A percentile compares a stretch with the other conserved stretches of the same genome.
These are phyloP conservation scores for Phytophthora litchii DNA, from an alignment of 352 stramenopile species.

Conservation along the genomic window DNA sequence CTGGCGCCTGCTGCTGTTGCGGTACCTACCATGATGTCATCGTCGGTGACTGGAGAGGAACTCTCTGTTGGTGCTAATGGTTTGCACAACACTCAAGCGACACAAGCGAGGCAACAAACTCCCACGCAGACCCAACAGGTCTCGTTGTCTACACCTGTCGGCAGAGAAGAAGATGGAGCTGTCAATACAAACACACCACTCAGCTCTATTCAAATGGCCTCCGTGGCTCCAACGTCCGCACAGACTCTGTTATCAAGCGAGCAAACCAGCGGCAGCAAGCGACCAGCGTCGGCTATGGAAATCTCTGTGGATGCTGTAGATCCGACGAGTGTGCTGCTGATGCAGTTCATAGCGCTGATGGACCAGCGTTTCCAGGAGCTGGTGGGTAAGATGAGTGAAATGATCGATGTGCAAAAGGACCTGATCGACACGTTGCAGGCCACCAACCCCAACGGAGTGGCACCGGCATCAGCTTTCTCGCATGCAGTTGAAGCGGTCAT, in stretches of 20 bases:
- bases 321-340: constrained; percentile 44
- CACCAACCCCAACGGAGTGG: constrained; percentile 42
- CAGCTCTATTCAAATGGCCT: background rate
- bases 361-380: constrained; percentile 78
- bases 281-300: constrained; percentile 35
- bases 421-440: constrained; percentile 65
- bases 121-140: constrained; percentile 11
- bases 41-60: constrained; percentile 8
- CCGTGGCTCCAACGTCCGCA: background rate
- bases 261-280: constrained; percentile 34
- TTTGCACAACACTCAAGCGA: constrained; percentile 9
- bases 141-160: background rate
- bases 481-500: constrained; percentile 42
- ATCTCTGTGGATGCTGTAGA: constrained; percentile 23
- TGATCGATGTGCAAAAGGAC: constrained; percentile 77
- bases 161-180: constrained; percentile 7
- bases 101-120: constrained; percentile 16
- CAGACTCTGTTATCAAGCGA: constrained; percentile 3
- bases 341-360: constrained; percentile 69
- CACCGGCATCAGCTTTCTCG: constrained; percentile 37
- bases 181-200: background rate
- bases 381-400: constrained; percentile 73
- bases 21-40: background rate
- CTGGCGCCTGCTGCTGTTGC: constrained; percentile 2
- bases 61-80: constrained; percentile 2